These are phyloP conservation scores for Monascus ruber DNA, from an alignment of 2,329 filamentous ascomycete species.

Conservation along the genomic window DNA sequence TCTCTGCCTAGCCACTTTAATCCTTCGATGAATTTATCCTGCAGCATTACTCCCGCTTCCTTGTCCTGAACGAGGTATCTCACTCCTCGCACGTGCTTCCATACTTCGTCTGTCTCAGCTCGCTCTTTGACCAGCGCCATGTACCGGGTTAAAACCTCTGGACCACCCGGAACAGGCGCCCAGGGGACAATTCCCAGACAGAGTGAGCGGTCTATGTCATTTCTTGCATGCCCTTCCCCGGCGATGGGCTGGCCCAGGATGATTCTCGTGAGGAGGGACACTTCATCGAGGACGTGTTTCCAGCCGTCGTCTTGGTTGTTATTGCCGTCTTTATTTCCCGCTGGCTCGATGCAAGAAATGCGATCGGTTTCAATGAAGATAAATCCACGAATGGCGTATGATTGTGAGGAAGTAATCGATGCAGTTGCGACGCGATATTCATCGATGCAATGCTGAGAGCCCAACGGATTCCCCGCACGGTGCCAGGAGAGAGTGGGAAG, in stretches of 20 bases:
- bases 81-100: slow-evolving; percentile 63
- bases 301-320: slow-evolving; percentile 45
- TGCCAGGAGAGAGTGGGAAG: slow-evolving; percentile 60
- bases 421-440: slow-evolving; percentile 47
- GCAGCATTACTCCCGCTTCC: slow-evolving; percentile 53
- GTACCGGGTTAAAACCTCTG: slow-evolving; percentile 52
- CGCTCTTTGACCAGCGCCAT: slow-evolving; percentile 47
- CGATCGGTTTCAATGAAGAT: slow-evolving; percentile 78
- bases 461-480: slow-evolving; percentile 46
- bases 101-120: slow-evolving; percentile 48
- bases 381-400: slow-evolving; percentile 51
- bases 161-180: slow-evolving; percentile 66
- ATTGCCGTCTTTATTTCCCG: too few species aligned
- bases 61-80: slow-evolving; percentile 75
- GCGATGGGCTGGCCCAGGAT: slow-evolving; percentile 46
- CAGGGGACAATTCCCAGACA: slow-evolving; percentile 67
- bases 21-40: slow-evolving; percentile 52
- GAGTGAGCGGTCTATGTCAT: slow-evolving; percentile 37
- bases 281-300: slow-evolving; percentile 57
- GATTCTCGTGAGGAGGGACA: slow-evolving; percentile 57
- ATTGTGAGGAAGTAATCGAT: slow-evolving; percentile 12
- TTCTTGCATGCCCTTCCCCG: slow-evolving; percentile 45
- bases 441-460: slow-evolving; percentile 51
- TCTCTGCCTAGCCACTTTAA: slow-evolving; percentile 53
- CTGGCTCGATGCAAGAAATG: slow-evolving; percentile 42